Percentiles rank a stretch among this genome's conserved stretches.
phyloP scores from a whole-genome alignment of 2,329 filamentous ascomycete species.

The Colletotrichum caudatum region DNA sequence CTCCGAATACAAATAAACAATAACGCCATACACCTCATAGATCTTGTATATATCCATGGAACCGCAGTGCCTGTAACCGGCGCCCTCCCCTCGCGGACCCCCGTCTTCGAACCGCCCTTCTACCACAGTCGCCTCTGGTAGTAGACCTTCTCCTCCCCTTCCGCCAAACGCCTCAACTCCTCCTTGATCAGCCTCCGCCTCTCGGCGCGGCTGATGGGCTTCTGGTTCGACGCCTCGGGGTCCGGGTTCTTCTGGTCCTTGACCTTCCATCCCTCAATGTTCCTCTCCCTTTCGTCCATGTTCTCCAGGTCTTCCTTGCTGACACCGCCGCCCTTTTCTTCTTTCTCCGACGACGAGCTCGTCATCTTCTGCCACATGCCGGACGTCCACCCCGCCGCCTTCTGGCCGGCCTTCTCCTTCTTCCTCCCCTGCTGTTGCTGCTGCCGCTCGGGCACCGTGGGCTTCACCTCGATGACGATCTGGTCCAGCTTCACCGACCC shows the following conservation, averaged over 20 bases:
- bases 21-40: slow-evolving; percentile 19
- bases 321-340: slow-evolving; percentile 20
- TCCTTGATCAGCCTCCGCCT: slow-evolving; percentile 69
- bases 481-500: slow-evolving; percentile 40
- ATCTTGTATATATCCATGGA: slow-evolving; percentile 8
- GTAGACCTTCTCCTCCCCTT: slow-evolving; percentile 59
- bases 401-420: slow-evolving; percentile 40
- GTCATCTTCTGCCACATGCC: slow-evolving; percentile 35
- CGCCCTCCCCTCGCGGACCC: background rate
- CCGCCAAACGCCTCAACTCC: slow-evolving; percentile 63
- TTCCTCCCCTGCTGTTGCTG: slow-evolving; percentile 31
- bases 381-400: slow-evolving; percentile 37
- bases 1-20: slow-evolving; percentile 14
- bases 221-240: slow-evolving; percentile 53
- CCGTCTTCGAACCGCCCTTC: background rate
- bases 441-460: slow-evolving; percentile 46
- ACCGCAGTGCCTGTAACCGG: background rate
- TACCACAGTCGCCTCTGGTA: slow-evolving; percentile 69
- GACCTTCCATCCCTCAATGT: slow-evolving; percentile 43
- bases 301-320: slow-evolving; percentile 45
- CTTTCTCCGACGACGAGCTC: background rate
- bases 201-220: slow-evolving; percentile 64
- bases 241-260: slow-evolving; percentile 50
- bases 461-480: slow-evolving; percentile 53
- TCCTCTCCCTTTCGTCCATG: slow-evolving; percentile 42